A percentile compares a stretch with the other conserved stretches of the same genome.
Evolutionary conservation across 2,329 filamentous ascomycete genomes (phyloP).

Genomic region (Pyrenophora teres): DNA sequence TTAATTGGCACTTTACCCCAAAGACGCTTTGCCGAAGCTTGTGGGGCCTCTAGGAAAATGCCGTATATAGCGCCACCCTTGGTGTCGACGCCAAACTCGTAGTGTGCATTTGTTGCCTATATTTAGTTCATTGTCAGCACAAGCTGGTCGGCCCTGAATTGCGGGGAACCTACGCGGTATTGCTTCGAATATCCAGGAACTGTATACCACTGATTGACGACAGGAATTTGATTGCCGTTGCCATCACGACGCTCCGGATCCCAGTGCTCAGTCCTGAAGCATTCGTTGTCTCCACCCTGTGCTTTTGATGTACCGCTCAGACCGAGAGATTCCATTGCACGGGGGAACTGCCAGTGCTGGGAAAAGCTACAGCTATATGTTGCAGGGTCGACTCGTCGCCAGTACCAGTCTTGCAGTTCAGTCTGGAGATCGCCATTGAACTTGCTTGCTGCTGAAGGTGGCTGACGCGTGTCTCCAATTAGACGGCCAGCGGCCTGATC

Average conservation of each 20-base stretch:
- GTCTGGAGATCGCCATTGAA: slow-evolving; percentile 21
- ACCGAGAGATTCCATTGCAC: slow-evolving; percentile 9
- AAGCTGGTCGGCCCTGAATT: too few species aligned
- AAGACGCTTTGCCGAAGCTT: slow-evolving; percentile 7
- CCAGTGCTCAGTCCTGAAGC: slow-evolving; percentile 23
- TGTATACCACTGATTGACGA: slow-evolving; percentile 23
- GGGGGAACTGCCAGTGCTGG: slow-evolving; percentile 15
- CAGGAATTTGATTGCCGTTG: slow-evolving; percentile 12
- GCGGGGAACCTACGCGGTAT: slow-evolving; percentile 12
- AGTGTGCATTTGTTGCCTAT: slow-evolving; percentile 22
- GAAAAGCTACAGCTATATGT: slow-evolving; percentile 17
- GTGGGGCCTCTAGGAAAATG: slow-evolving; percentile 19
- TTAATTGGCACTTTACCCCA: slow-evolving; percentile 7
- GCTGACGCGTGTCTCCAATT: slow-evolving; percentile 16
- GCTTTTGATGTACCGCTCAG: slow-evolving; percentile 12
- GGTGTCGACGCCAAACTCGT: slow-evolving; percentile 20
- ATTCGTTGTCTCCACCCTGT: slow-evolving; percentile 20
- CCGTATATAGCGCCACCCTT: slow-evolving; percentile 18
- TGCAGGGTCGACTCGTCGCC: slow-evolving; percentile 10
- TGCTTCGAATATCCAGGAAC: slow-evolving; percentile 8
- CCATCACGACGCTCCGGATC: slow-evolving; percentile 8
- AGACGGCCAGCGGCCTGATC: slow-evolving; percentile 19
- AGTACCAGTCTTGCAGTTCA: slow-evolving; percentile 23
- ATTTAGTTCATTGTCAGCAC: not conserved
- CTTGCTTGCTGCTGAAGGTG: slow-evolving; percentile 20